Evolutionary conservation across 2,329 filamentous ascomycete genomes (phyloP).

Genomic region (Teratosphaeria viscida): DNA sequence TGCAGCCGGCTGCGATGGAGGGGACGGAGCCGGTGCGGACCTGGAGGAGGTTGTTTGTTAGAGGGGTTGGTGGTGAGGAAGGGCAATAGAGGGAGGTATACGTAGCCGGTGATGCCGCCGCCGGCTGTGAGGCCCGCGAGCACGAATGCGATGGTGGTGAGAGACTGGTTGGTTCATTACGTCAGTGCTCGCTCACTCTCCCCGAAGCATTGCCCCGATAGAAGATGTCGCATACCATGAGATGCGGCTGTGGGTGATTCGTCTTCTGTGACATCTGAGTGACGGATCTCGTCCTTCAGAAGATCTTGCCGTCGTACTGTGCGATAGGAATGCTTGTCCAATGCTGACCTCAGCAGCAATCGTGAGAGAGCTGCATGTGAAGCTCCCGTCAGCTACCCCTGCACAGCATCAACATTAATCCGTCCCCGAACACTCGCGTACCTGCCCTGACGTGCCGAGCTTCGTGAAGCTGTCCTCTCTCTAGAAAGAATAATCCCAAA

Average conservation of each 20-base stretch:
- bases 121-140: constrained; percentile 74
- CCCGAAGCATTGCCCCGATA: neutral
- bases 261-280: neutral
- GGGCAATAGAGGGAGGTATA: neutral
- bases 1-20: constrained; percentile 72
- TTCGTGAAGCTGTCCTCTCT: neutral
- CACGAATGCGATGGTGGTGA: constrained; percentile 53
- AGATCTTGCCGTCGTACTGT: neutral
- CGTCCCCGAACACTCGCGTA: neutral
- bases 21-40: constrained; percentile 74
- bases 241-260: neutral
- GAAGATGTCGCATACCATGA: neutral
- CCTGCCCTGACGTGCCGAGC: neutral
- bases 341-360: neutral
- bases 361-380: neutral
- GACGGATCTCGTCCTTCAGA: neutral
- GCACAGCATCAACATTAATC: neutral
- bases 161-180: constrained; percentile 1
- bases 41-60: neutral
- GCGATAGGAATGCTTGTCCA: neutral
- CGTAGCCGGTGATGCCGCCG: constrained; percentile 78
- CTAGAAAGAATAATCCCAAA: neutral
- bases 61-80: neutral
- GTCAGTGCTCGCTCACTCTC: neutral
- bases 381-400: neutral